These are phyloP conservation scores for Aspergillus arachidicola DNA, from an alignment of 2,329 filamentous ascomycete species.

Conservation along the genomic window DNA sequence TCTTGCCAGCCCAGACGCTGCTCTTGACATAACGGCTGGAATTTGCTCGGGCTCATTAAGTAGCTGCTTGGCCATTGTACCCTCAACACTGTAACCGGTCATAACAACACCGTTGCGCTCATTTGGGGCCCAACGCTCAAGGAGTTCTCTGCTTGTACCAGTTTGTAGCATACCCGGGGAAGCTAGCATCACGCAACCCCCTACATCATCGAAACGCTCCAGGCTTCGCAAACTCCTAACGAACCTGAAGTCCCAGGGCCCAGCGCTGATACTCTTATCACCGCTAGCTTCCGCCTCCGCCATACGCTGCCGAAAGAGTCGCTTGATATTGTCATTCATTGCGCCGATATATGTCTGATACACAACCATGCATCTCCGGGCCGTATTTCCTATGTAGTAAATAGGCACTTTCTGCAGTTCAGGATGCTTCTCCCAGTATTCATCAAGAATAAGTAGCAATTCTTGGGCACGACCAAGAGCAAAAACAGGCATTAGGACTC, in stretches of 20 bases:
- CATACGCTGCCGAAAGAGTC: conserved; percentile 89
- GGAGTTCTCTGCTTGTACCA: conserved; percentile 85
- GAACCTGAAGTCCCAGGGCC: conserved; percentile 95
- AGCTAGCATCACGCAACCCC: conserved; percentile 94
- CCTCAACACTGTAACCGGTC: conserved; percentile 97
- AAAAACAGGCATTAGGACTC: conserved; percentile 93
- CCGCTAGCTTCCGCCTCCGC: conserved; percentile 83
- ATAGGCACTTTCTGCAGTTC: conserved; percentile 91
- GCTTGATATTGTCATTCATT: conserved; percentile 99
- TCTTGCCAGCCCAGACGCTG: conserved; percentile 54
- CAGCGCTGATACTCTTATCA: conserved; percentile 68
- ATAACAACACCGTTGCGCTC: conserved; percentile 98
- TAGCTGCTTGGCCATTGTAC: conserved; percentile 95
- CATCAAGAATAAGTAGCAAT: conserved; percentile 88
- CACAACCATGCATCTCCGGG: conserved; percentile 95
- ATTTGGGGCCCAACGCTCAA: conserved; percentile 95
- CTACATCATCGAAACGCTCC: conserved; percentile 94
- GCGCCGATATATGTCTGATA: conserved; percentile 98
- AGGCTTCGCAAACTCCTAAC: conserved; percentile 90
- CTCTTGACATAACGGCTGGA: conserved; percentile 84
- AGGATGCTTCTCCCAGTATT: conserved; percentile 90
- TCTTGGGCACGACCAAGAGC: conserved; percentile 93
- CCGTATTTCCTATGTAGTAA: conserved; percentile 95
- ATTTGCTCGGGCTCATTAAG: conserved; percentile 95
- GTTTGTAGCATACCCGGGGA: conserved; percentile 98